A percentile compares a stretch with the other conserved stretches of the same genome.
These are phyloP conservation scores for Colletotrichum acutatum DNA, from an alignment of 2,329 filamentous ascomycete species.

Conservation along the genomic window DNA sequence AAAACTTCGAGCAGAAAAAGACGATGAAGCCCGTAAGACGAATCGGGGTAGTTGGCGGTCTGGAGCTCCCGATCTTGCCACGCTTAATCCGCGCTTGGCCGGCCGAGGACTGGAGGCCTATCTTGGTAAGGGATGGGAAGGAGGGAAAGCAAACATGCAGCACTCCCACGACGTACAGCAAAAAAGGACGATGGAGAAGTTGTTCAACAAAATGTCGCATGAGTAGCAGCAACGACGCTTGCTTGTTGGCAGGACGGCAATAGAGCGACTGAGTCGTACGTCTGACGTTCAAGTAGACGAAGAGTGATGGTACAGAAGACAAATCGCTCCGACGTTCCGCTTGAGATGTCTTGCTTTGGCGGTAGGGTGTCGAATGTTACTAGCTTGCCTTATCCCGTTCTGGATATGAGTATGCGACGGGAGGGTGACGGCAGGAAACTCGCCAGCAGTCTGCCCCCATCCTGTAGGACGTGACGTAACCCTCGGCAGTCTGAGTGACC, in stretches of 20 bases:
- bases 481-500: constrained; percentile 9
- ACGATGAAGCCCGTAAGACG: background rate
- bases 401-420: constrained; percentile 8
- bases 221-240: background rate
- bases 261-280: background rate
- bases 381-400: constrained; percentile 3
- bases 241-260: background rate
- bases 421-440: constrained; percentile 31
- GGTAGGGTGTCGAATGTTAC: constrained; percentile 1
- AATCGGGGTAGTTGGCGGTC: background rate
- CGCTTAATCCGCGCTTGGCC: background rate
- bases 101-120: background rate
- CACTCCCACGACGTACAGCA: background rate
- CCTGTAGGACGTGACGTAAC: constrained; percentile 1
- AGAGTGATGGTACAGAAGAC: constrained; percentile 20
- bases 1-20: background rate
- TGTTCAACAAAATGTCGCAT: background rate
- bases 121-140: background rate
- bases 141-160: background rate
- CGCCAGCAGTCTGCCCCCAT: background rate
- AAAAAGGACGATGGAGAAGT: background rate
- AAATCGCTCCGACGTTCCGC: constrained; percentile 22
- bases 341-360: constrained; percentile 16
- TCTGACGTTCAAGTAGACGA: background rate
- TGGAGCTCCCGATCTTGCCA: background rate